These are phyloP conservation scores for Cordyceps javanica DNA, from an alignment of 2,329 filamentous ascomycete species.

Conservation along the genomic window DNA sequence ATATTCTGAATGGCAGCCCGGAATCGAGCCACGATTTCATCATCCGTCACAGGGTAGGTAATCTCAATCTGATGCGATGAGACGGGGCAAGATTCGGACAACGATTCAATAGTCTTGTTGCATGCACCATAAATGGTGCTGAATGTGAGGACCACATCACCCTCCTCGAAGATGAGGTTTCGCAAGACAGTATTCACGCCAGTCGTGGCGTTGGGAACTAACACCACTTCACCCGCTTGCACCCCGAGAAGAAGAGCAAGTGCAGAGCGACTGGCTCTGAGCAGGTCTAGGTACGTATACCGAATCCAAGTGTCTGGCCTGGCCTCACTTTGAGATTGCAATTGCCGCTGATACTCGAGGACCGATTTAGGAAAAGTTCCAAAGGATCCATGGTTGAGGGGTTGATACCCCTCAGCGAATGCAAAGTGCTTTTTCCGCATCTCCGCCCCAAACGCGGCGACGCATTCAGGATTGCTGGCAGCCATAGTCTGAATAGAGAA, in stretches of 20 bases:
- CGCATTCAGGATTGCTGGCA: not conserved
- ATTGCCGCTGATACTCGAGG: constrained; percentile 43
- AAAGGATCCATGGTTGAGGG: constrained; percentile 51
- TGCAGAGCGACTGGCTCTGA: constrained; percentile 52
- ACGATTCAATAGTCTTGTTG: constrained; percentile 54
- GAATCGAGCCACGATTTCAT: constrained; percentile 39
- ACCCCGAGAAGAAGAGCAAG: constrained; percentile 56
- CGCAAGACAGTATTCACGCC: constrained; percentile 61
- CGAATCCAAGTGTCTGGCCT: constrained; percentile 62
- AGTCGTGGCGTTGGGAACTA: constrained; percentile 66
- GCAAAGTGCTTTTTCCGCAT: constrained; percentile 27
- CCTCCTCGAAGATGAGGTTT: constrained; percentile 52
- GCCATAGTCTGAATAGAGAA: no score
- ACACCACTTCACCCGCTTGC: constrained; percentile 53
- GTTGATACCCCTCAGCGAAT: constrained; percentile 26
- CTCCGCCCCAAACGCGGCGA: constrained; percentile 19
- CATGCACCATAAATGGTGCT: constrained; percentile 62
- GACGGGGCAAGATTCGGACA: constrained; percentile 50
- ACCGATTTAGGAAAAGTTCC: constrained; percentile 57
- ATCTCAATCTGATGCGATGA: constrained; percentile 43
- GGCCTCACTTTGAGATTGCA: constrained; percentile 52
- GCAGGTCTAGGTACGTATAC: constrained; percentile 46
- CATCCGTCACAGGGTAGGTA: constrained; percentile 54
- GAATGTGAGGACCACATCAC: constrained; percentile 63
- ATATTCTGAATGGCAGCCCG: constrained; percentile 34